phyloP scores from a whole-genome alignment of 805 yeast species.

The Candida maltosa region DNA sequence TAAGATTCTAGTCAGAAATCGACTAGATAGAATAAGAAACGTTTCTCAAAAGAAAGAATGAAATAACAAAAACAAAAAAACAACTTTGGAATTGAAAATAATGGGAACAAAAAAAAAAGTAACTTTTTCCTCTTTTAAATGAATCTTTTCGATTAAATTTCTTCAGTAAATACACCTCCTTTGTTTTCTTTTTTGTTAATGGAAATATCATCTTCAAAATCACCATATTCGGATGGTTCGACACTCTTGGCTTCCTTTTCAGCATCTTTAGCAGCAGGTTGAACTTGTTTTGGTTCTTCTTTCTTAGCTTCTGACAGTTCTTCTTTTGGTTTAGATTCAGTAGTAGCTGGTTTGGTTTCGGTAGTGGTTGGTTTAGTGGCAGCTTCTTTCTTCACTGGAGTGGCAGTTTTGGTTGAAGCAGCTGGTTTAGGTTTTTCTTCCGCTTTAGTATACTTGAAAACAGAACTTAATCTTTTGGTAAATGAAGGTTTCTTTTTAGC shows the following conservation, averaged over 20 bases:
- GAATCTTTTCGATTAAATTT: constrained; percentile 22
- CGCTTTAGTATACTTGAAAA: constrained; percentile 7
- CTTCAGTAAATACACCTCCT: constrained; percentile 42
- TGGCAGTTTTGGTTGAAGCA: neutral
- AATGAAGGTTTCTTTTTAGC: constrained; percentile 10
- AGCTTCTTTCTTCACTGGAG: neutral
- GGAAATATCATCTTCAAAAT: constrained; percentile 27
- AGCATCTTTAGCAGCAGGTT: constrained; percentile 10
- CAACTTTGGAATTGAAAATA: too few species aligned
- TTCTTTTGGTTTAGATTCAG: constrained; percentile 4
- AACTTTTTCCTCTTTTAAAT: too few species aligned
- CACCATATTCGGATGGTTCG: constrained; percentile 7
- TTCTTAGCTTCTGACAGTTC: neutral
- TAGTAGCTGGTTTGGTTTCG: constrained; percentile 1
- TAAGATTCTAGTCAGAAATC: too few species aligned
- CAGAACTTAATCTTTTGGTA: constrained; percentile 16
- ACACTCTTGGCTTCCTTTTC: constrained; percentile 10
- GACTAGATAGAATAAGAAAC: too few species aligned
- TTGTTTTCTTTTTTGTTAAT: constrained; percentile 22
- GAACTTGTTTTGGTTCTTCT: constrained; percentile 4
- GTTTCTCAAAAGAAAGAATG: too few species aligned
- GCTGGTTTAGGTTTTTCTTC: constrained; percentile 5
- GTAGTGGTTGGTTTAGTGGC: neutral
- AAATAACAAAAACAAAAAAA: too few species aligned
- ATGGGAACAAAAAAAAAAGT: too few species aligned